A percentile compares a stretch with the other conserved stretches of the same genome.
Conservation (phyloP, 2,329 filamentous ascomycete genomes). For the Aureobasidium zeae region DNA sequence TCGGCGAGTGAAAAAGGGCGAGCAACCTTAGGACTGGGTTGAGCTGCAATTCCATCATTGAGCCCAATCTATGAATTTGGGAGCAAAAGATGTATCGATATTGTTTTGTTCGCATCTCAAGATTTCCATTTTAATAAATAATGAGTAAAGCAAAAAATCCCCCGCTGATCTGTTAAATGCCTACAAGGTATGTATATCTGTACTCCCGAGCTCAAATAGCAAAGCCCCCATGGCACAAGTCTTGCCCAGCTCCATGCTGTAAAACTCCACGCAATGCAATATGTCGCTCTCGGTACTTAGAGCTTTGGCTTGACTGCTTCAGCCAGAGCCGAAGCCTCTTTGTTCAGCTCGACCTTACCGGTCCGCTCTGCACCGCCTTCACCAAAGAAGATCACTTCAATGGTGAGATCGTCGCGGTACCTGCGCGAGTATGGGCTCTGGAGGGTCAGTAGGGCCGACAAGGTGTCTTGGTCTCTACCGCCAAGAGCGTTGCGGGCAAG, state of each 20-base stretch:
- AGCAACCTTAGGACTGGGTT: no score
- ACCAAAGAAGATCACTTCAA: conserved; percentile 98
- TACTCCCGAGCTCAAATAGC: no score
- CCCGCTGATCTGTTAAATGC: no score
- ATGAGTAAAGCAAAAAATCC: no score
- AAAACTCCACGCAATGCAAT: conserved; percentile 13
- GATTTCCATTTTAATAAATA: no score
- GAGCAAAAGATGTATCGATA: no score
- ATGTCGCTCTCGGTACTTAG: conserved; percentile 9
- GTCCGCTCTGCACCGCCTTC: conserved; percentile 62
- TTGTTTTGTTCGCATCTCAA: no score
- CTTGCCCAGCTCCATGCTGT: neutral
- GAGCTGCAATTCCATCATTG: no score
- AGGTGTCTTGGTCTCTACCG: conserved; percentile 85
- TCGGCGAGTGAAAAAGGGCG: no score
- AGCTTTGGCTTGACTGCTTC: conserved; percentile 20
- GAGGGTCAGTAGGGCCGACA: conserved; percentile 82
- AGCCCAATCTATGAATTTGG: no score
- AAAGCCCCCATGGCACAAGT: no score
- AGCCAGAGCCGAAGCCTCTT: conserved; percentile 58
- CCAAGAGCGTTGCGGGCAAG: conserved; percentile 90
- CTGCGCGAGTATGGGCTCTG: conserved; percentile 84
- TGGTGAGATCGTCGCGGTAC: conserved; percentile 91
- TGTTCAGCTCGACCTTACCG: conserved; percentile 72
- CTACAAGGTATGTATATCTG: no score